Evolutionary conservation across 176 grass and related monocot species (phyloP).

Genomic region (Guadua angustifolia): DNA sequence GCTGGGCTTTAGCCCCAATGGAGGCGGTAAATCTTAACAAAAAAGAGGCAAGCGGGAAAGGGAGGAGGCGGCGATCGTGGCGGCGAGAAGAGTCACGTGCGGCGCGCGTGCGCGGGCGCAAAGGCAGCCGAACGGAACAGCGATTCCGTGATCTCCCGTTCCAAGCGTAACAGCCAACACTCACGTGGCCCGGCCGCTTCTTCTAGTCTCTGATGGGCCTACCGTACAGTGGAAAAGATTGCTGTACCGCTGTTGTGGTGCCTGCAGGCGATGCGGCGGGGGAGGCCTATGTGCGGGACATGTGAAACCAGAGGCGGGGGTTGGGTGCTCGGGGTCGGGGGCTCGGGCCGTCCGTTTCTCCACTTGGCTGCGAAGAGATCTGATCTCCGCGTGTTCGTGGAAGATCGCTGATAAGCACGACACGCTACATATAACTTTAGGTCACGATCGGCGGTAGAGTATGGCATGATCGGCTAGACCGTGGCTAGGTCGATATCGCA

Average conservation of each 20-base stretch:
- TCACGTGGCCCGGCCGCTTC: background rate
- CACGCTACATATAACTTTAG: too few species aligned
- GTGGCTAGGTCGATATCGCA: too few species aligned
- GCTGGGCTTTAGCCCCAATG: constrained; percentile 7
- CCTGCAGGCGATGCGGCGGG: background rate
- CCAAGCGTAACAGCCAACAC: background rate
- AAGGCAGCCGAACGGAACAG: constrained; percentile 10
- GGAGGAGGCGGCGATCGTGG: background rate
- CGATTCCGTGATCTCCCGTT: constrained; percentile 36
- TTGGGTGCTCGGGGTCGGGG: background rate
- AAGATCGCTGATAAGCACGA: background rate
- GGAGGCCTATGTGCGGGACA: constrained; percentile 3
- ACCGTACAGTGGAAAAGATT: background rate
- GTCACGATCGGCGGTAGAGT: too few species aligned
- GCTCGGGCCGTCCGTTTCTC: constrained; percentile 1
- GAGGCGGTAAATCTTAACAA: background rate
- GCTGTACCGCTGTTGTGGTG: background rate
- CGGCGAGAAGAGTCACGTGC: constrained; percentile 38
- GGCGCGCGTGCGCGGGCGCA: constrained; percentile 38
- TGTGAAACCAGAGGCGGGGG: background rate
- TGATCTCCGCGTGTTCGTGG: constrained; percentile 8
- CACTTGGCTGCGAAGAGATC: constrained; percentile 1
- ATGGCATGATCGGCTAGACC: too few species aligned
- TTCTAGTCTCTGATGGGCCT: background rate
- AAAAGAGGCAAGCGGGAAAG: background rate